Evolutionary conservation across 2,329 filamentous ascomycete genomes (phyloP).

Genomic region (Epichloe scottii): DNA sequence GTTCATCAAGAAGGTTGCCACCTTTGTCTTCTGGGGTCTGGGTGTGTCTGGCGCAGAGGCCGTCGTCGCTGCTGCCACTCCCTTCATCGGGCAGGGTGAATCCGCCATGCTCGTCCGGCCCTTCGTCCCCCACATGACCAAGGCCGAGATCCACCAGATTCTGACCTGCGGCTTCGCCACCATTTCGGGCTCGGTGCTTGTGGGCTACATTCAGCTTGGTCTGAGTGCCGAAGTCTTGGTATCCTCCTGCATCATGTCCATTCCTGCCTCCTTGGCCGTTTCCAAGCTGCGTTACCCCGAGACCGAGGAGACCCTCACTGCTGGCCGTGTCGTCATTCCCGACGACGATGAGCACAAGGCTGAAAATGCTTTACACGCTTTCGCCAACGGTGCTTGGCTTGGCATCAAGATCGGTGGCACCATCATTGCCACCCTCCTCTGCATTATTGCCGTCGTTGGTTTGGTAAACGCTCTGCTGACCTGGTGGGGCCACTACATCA

Average conservation of each 20-base stretch:
- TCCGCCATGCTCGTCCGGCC: constrained; percentile 85
- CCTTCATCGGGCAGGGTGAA: constrained; percentile 90
- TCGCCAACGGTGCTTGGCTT: constrained; percentile 73
- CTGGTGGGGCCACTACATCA: constrained; percentile 74
- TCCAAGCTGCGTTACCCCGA: constrained; percentile 87
- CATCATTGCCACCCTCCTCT: constrained; percentile 68
- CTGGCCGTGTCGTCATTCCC: constrained; percentile 67
- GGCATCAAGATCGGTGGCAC: constrained; percentile 79
- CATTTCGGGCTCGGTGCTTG: constrained; percentile 76
- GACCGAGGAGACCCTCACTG: constrained; percentile 73
- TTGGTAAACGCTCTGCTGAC: constrained; percentile 65
- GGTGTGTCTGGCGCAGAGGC: constrained; percentile 82
- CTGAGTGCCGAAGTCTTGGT: constrained; percentile 76
- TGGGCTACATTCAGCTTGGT: constrained; percentile 75
- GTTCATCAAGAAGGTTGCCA: constrained; percentile 78
- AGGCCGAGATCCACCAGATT: constrained; percentile 81
- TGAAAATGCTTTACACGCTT: constrained; percentile 74
- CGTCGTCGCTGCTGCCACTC: constrained; percentile 84
- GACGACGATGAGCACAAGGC: constrained; percentile 65
- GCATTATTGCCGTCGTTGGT: constrained; percentile 66
- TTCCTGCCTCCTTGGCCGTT: constrained; percentile 78
- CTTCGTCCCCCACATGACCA: constrained; percentile 74
- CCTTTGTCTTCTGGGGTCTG: constrained; percentile 85
- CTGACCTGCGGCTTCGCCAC: constrained; percentile 90
- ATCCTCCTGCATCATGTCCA: constrained; percentile 91